Evolutionary conservation across 2,329 filamentous ascomycete genomes (phyloP), one percentile per base, ranked within the genome.

Genomic region (Arthrobotrys conoides): DNA sequence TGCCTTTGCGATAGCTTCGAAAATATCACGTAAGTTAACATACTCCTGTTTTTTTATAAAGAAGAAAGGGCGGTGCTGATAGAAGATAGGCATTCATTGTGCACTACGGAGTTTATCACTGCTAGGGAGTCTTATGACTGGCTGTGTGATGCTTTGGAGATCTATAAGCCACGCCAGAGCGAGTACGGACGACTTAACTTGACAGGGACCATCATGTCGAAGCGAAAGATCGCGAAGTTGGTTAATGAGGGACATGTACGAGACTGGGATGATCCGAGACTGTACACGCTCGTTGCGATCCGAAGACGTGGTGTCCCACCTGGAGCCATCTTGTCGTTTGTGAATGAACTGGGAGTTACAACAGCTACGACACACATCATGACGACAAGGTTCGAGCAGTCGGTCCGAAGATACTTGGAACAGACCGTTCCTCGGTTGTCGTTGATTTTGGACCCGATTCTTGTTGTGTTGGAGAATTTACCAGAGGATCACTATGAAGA

Each of bases 1-100:
- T 97, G 93, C 84, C 87, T 97, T 22, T 95, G 93, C 82, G 96
- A 98, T 87, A 94, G 92, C 81, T 93, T 97, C 80, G 96, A 99
- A 84, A 89, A 89, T 18, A 96, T 98, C 82, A 94, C 94, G 63
- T 81, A 33, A 63, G 80, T 71, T 8, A 14, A 20, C 10, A 4
- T 44, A 5, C 27, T 33, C 22, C 53, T 0, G 12, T 22, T 20
- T 4, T 4, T 49, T 59, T 44, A 1, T 20, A 12, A 22, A 14
- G 30, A 22, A 12, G 5, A 51, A 41, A 22, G 18, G 10, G 51
- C 33, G n/a, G 44, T 76, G 57, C 72, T 48, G 51, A 55, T 64
- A n/a, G 33, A n/a, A 41, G 3, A n/a, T 30, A 81, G 80, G 0
- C 95, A 97, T 86, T 95, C 92, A 14, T 87, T 98, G 20, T 98